phyloP scores from a whole-genome alignment of 768 basidiomycete genomes.

The Clavulina sp. region DNA sequence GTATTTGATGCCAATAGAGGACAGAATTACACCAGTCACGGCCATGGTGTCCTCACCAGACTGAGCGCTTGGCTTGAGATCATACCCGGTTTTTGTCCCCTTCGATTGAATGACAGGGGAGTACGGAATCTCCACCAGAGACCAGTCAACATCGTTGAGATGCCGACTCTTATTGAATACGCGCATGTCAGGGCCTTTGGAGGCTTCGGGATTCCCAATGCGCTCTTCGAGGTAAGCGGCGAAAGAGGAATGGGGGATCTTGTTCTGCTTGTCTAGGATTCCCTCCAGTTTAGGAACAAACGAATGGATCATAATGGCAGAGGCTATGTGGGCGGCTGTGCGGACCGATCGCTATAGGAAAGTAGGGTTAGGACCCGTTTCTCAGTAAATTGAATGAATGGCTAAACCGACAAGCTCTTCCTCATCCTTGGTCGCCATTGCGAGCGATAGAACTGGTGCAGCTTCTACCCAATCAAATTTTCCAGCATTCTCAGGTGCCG shows the following conservation, averaged over 20 bases:
- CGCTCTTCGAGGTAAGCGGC: slow-evolving; percentile 74
- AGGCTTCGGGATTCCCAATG: slow-evolving; percentile 50
- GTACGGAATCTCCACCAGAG: slow-evolving; percentile 84
- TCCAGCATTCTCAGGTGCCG: slow-evolving; percentile 27
- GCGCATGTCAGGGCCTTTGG: slow-evolving; percentile 80
- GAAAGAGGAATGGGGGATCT: slow-evolving; percentile 76
- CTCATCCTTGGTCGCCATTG: slow-evolving; percentile 78
- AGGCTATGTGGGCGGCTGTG: slow-evolving; percentile 59
- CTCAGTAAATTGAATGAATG: slow-evolving; percentile 2
- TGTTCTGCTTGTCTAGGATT: slow-evolving; percentile 81
- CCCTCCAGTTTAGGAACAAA: slow-evolving; percentile 77
- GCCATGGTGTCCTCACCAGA: slow-evolving; percentile 71
- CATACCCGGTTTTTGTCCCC: slow-evolving; percentile 67
- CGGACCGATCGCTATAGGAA: slow-evolving; percentile 52
- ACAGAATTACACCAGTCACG: slow-evolving; percentile 74
- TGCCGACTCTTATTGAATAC: slow-evolving; percentile 65
- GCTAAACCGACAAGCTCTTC: slow-evolving; percentile 67
- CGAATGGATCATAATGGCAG: slow-evolving; percentile 69
- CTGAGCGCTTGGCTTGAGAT: slow-evolving; percentile 72
- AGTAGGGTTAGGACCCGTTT: neutral
- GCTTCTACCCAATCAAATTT: slow-evolving; percentile 68
- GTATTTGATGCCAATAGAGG: slow-evolving; percentile 78
- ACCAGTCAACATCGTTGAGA: slow-evolving; percentile 46
- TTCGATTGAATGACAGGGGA: slow-evolving; percentile 91
- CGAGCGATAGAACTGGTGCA: slow-evolving; percentile 48